Evolutionary conservation across 371 early-diverging fungal species (phyloP).

Genomic region (Rhizopus sp.): DNA sequence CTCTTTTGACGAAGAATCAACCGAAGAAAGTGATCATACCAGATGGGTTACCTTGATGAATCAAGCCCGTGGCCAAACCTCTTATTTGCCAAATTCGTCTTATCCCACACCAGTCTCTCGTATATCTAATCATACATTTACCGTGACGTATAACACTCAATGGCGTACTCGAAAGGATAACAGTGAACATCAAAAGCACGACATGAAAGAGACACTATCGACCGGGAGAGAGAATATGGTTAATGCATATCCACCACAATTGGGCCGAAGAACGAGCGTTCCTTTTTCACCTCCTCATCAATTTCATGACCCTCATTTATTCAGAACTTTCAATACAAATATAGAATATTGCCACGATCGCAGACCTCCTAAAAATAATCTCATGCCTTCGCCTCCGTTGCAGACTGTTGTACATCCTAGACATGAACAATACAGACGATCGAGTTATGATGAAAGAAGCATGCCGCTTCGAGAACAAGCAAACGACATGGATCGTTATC

Average conservation of each 20-base stretch:
- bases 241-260: slow-evolving; percentile 5
- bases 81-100: background rate
- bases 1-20: slow-evolving; percentile 10
- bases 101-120: slow-evolving; percentile 1
- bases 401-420: slow-evolving; percentile 13
- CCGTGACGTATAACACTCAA: no score
- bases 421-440: slow-evolving; percentile 8
- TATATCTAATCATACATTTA: background rate
- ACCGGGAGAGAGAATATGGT: slow-evolving; percentile 3
- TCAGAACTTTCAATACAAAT: slow-evolving; percentile 2
- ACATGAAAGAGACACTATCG: background rate
- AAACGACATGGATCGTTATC: slow-evolving; percentile 7
- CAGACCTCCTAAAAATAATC: background rate
- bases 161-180: no score
- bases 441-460: slow-evolving; percentile 11
- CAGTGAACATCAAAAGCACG: slow-evolving; percentile 6
- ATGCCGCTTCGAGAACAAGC: slow-evolving; percentile 11
- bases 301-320: slow-evolving; percentile 14
- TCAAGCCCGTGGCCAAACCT: background rate
- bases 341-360: background rate
- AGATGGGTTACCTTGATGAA: background rate
- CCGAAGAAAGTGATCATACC: slow-evolving; percentile 10
- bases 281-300: slow-evolving; percentile 27
- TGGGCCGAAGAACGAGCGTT: slow-evolving; percentile 5
- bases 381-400: slow-evolving; percentile 23